Percentiles rank a stretch among this genome's conserved stretches.
These are phyloP conservation scores for Xylaria sp. DNA, from an alignment of 2,329 filamentous ascomycete species.

Conservation along the genomic window DNA sequence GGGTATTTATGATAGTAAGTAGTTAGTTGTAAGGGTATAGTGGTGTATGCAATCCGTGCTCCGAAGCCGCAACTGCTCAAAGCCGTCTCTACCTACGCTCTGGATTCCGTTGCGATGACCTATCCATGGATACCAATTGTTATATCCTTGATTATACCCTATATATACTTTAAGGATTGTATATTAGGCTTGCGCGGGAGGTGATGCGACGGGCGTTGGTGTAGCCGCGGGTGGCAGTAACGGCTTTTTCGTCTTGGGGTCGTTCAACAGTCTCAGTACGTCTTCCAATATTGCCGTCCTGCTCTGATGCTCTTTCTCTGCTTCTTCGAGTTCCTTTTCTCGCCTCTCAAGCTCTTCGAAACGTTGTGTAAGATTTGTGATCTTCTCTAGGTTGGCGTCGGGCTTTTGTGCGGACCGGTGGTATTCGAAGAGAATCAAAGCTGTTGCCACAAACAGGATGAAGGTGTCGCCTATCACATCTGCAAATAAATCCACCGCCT, in stretches of 20 bases:
- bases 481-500: slow-evolving; percentile 74
- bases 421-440: slow-evolving; percentile 71
- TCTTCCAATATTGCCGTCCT: slow-evolving; percentile 66
- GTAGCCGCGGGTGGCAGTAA: slow-evolving; percentile 55
- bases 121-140: not conserved
- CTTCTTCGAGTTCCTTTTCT: slow-evolving; percentile 63
- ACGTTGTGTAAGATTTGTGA: slow-evolving; percentile 61
- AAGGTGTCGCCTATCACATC: slow-evolving; percentile 73
- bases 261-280: slow-evolving; percentile 61
- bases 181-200: slow-evolving; percentile 34
- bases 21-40: not conserved
- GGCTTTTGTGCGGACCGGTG: slow-evolving; percentile 69
- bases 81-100: not conserved
- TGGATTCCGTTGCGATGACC: not conserved
- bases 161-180: not conserved
- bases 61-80: not conserved
- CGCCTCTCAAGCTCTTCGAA: slow-evolving; percentile 62
- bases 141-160: not conserved
- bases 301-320: slow-evolving; percentile 57
- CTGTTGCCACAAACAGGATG: slow-evolving; percentile 68
- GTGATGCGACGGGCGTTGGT: slow-evolving; percentile 45
- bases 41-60: not conserved
- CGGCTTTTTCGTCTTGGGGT: slow-evolving; percentile 68
- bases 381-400: slow-evolving; percentile 65
- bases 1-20: not conserved